phyloP scores from a whole-genome alignment of 2,329 filamentous ascomycete genomes.

The Sporothrix brasiliensis region DNA sequence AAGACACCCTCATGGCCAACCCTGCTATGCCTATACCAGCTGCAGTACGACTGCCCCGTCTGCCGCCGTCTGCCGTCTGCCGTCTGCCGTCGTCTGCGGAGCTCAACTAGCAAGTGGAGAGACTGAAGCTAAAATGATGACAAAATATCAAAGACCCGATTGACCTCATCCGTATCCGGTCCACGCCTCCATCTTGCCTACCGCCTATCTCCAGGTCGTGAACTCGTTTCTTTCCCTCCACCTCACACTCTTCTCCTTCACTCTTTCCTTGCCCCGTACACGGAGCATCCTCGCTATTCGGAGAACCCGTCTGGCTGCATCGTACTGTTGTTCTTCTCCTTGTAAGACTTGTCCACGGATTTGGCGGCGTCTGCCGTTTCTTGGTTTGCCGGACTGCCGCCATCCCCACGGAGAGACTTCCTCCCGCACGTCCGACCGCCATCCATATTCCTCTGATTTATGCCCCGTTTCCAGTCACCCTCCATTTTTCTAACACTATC shows the following conservation, averaged over 20 bases:
- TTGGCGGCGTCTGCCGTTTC: background rate
- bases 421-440: background rate
- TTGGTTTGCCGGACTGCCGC: background rate
- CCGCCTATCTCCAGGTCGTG: background rate
- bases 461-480: background rate
- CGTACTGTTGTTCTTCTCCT: background rate
- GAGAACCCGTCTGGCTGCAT: background rate
- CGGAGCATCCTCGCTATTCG: conserved; percentile 5
- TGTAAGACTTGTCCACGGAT: background rate
- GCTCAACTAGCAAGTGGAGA: background rate
- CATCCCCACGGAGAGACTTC: background rate
- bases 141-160: conserved; percentile 14
- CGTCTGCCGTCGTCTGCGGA: background rate
- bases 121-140: conserved; percentile 5
- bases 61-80: conserved; percentile 9
- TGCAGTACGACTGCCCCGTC: background rate
- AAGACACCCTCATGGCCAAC: background rate
- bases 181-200: conserved; percentile 13
- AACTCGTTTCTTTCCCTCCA: background rate
- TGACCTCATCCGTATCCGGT: background rate
- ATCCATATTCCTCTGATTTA: background rate
- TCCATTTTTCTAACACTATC: too few relatives aligned
- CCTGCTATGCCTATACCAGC: background rate
- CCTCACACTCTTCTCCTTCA: background rate
- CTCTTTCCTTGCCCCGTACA: background rate